Percentiles rank a stretch among this genome's conserved stretches.
Evolutionary conservation across 2,329 filamentous ascomycete species (phyloP).

Genomic region (Nemania sp.): DNA sequence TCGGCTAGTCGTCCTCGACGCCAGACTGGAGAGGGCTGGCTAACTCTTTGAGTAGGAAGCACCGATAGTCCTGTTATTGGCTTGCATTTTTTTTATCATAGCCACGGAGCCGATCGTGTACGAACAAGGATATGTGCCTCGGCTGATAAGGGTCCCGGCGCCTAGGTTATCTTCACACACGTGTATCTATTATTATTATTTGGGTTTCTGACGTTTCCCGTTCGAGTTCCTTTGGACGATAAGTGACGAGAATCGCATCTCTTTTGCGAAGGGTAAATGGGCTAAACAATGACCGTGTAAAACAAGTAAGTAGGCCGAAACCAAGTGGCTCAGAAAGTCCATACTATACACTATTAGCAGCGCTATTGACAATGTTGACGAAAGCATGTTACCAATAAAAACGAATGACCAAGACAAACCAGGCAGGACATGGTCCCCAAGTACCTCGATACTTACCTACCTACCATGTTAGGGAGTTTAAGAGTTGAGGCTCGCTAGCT

Average conservation of each 20-base stretch:
- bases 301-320: too few relatives aligned
- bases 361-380: not conserved
- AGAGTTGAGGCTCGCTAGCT: slow-evolving; percentile 7
- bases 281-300: too few relatives aligned
- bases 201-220: not conserved
- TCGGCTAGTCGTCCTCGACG: too few relatives aligned
- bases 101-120: slow-evolving; percentile 10
- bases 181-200: not conserved
- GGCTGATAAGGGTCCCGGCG: slow-evolving; percentile 17
- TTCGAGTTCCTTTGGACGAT: too few relatives aligned
- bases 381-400: too few relatives aligned
- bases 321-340: not conserved
- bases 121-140: slow-evolving; percentile 6
- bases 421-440: not conserved
- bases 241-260: too few relatives aligned
- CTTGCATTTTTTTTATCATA: slow-evolving; percentile 1
- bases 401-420: not conserved
- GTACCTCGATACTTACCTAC: too few relatives aligned
- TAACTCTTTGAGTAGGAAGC: not conserved
- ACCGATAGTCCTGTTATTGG: not conserved
- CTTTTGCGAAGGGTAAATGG: too few relatives aligned
- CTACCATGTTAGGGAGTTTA: too few relatives aligned
- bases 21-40: slow-evolving; percentile 1
- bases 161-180: too few relatives aligned
- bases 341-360: not conserved